Evolutionary conservation across 106 monocot species (phyloP).

Genomic region (Phalaenopsis aphrodite): DNA sequence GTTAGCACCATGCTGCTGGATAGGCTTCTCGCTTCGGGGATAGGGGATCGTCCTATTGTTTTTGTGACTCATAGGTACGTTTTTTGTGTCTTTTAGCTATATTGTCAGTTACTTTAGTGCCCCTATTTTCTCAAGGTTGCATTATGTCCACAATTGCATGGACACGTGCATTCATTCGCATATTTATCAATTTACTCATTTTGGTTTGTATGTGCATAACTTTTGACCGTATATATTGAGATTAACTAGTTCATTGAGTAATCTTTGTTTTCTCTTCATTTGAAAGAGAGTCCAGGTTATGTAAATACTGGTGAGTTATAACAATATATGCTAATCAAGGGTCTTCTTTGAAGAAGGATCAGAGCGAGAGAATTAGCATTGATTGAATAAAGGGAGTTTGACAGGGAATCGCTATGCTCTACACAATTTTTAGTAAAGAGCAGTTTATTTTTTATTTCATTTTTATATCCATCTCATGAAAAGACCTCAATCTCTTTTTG

Average conservation of each 20-base stretch:
- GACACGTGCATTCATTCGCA: not conserved
- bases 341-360: not conserved
- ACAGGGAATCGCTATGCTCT: not conserved
- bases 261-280: not conserved
- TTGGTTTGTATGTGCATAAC: not conserved
- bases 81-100: not conserved
- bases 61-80: conserved; percentile 89
- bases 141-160: not conserved
- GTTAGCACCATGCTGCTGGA: conserved; percentile 84
- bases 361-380: not conserved
- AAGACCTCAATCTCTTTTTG: not conserved
- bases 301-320: not conserved
- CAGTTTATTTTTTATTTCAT: not conserved
- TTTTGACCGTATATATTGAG: not conserved
- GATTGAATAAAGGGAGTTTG: not conserved
- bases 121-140: not conserved
- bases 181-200: not conserved
- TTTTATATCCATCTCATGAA: not conserved
- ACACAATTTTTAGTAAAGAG: not conserved
- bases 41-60: conserved; percentile 85
- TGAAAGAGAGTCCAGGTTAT: not conserved
- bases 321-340: not conserved
- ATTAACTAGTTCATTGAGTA: not conserved
- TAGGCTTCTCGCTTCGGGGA: conserved; percentile 75
- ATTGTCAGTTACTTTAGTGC: not conserved